Evolutionary conservation across 805 yeast species (phyloP).

Genomic region (Schwanniomyces yamadae): DNA sequence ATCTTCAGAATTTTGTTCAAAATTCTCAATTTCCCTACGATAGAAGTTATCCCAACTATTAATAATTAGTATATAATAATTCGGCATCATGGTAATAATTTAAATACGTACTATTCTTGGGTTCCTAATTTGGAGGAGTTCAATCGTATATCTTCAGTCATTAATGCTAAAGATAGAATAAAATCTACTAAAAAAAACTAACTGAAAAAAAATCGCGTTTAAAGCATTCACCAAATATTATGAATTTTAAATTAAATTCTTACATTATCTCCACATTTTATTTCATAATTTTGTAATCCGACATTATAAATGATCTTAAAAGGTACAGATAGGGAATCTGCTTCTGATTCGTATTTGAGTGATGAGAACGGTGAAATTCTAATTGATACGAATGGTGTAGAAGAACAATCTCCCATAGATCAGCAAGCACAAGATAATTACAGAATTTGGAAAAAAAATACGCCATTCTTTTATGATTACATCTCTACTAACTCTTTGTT

Average conservation of each 20-base stretch:
- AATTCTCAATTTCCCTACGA: conserved; percentile 67
- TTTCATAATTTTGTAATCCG: too few species aligned
- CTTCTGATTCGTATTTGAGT: too few species aligned
- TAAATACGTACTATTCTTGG: conserved; percentile 58
- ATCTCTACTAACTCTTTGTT: conserved; percentile 38
- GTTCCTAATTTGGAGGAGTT: conserved; percentile 86
- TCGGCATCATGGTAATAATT: not conserved
- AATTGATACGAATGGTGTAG: not conserved
- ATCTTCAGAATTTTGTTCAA: conserved; percentile 70
- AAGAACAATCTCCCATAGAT: conserved; percentile 22
- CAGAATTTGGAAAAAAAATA: conserved; percentile 43
- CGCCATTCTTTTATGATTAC: conserved; percentile 44
- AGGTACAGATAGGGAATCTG: too few species aligned
- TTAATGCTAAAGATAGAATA: too few species aligned
- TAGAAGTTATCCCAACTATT: conserved; percentile 85
- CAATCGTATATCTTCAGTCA: conserved; percentile 40
- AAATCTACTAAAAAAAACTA: too few species aligned
- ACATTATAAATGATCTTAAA: too few species aligned
- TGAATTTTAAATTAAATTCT: too few species aligned
- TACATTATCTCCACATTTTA: too few species aligned
- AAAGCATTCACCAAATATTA: too few species aligned
- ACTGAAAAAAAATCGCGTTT: too few species aligned
- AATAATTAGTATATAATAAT: conserved; percentile 2
- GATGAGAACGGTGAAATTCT: not conserved
- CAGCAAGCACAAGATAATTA: conserved; percentile 32